Evolutionary conservation across 495 filamentous ascomycete species (phyloP).

Genomic region (Penicillium simplicissimum): DNA sequence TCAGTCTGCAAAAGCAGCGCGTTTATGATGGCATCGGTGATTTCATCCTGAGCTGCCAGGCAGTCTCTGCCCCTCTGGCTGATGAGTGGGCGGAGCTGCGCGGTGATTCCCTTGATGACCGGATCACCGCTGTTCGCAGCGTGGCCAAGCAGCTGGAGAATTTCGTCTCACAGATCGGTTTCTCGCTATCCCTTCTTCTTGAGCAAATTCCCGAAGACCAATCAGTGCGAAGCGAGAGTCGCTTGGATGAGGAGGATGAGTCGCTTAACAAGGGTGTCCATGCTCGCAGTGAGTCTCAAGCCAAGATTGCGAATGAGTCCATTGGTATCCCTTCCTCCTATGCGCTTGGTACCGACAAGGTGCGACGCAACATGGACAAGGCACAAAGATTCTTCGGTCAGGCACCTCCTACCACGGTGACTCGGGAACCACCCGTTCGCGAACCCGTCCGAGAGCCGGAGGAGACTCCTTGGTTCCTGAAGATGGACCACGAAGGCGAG

Average conservation of each 20-base stretch:
- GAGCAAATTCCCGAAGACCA: conserved; percentile 66
- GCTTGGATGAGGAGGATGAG: conserved; percentile 37
- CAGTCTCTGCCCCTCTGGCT: conserved; percentile 80
- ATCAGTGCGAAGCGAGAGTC: conserved; percentile 37
- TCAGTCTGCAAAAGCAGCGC: conserved; percentile 84
- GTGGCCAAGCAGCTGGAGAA: conserved; percentile 80
- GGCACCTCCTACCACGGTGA: conserved; percentile 58
- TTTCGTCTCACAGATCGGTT: conserved; percentile 81
- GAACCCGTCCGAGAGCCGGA: conserved; percentile 59
- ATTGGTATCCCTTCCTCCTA: conserved; percentile 69
- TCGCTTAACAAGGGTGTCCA: conserved; percentile 26
- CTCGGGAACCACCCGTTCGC: conserved; percentile 43
- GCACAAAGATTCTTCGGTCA: conserved; percentile 88
- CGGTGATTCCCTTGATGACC: conserved; percentile 89
- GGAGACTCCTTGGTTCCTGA: conserved; percentile 79
- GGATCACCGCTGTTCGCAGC: conserved; percentile 72
- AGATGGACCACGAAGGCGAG: conserved; percentile 86
- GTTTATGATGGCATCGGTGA: conserved; percentile 92
- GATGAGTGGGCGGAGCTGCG: conserved; percentile 94
- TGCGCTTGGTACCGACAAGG: conserved; percentile 58
- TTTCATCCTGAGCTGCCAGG: conserved; percentile 81
- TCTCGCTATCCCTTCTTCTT: conserved; percentile 81
- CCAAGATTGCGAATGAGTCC: conserved; percentile 34
- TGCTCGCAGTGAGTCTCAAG: conserved; percentile 37
- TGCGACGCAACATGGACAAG: conserved; percentile 75